A percentile compares a stretch with the other conserved stretches of the same genome.
Evolutionary conservation across 2,329 filamentous ascomycete genomes (phyloP).

Genomic region (Paraphaeosphaeria sporulosa): DNA sequence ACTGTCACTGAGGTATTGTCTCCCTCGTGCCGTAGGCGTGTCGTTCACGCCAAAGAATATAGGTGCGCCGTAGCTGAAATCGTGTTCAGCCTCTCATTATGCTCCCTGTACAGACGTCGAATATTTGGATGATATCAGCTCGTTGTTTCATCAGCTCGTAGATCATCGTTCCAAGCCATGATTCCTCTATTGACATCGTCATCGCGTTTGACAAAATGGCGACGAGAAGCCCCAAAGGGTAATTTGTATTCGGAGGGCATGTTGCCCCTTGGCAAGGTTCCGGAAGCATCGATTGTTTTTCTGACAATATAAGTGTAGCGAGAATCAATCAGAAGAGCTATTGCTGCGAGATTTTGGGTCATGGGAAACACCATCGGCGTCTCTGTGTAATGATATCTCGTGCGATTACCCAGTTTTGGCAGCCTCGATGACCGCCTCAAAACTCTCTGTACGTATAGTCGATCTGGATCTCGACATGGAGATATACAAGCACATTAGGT

Average conservation of each 20-base stretch:
- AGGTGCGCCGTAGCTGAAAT: background rate
- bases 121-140: background rate
- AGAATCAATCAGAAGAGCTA: background rate
- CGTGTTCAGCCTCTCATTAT: background rate
- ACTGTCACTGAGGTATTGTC: background rate
- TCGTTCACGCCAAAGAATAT: background rate
- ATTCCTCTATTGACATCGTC: background rate
- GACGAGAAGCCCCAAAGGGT: background rate
- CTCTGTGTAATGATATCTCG: background rate
- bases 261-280: background rate
- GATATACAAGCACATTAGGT: too few relatives aligned
- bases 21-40: background rate
- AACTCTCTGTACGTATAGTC: too few relatives aligned
- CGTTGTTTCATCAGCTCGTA: background rate
- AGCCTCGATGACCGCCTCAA: background rate
- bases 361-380: background rate
- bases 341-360: background rate
- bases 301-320: background rate
- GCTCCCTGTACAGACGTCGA: background rate
- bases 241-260: background rate
- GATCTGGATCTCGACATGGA: too few relatives aligned
- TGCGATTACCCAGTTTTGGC: background rate
- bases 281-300: background rate
- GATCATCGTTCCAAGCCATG: background rate
- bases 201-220: background rate